Conservation (phyloP, 176 grass and related monocot species). For the Poa pratensis region DNA sequence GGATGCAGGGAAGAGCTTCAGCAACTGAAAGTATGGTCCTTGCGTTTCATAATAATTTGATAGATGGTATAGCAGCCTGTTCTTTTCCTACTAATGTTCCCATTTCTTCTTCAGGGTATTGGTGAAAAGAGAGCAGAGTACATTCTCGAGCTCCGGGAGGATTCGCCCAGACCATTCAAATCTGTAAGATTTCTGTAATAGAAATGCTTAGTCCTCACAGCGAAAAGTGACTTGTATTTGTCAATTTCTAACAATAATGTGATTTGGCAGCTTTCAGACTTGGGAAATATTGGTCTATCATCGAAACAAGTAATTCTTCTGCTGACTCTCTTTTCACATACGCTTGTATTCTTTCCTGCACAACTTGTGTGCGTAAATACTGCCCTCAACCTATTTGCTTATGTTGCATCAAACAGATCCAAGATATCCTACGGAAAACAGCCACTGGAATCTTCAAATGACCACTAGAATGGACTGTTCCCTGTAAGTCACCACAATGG, state of each 20-base stretch:
- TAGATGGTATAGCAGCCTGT: conserved; percentile 18
- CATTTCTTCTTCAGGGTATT: conserved; percentile 68
- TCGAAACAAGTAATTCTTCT: conserved; percentile 73
- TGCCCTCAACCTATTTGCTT: not conserved
- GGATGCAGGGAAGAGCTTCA: conserved; percentile 86
- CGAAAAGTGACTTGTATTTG: conserved; percentile 24
- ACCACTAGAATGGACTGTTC: conserved; percentile 8
- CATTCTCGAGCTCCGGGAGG: conserved; percentile 78
- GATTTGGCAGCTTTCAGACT: conserved; percentile 69
- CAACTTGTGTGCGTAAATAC: not conserved
- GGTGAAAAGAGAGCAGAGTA: conserved; percentile 86
- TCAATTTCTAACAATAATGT: conserved; percentile 38
- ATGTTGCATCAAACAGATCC: conserved; percentile 47
- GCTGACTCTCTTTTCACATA: not conserved
- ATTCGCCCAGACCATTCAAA: conserved; percentile 76
- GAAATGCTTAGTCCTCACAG: not conserved
- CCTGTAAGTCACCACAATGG: not conserved
- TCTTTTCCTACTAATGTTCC: conserved; percentile 29
- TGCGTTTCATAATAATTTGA: conserved; percentile 30
- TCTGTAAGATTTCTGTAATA: conserved; percentile 59
- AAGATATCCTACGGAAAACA: conserved; percentile 60
- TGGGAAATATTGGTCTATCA: conserved; percentile 83
- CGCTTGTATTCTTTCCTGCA: not conserved
- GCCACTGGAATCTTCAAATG: conserved; percentile 69
- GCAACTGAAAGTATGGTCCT: conserved; percentile 67